phyloP scores from a whole-genome alignment of 371 early-diverging fungal species.

The Mortierella sp. region DNA sequence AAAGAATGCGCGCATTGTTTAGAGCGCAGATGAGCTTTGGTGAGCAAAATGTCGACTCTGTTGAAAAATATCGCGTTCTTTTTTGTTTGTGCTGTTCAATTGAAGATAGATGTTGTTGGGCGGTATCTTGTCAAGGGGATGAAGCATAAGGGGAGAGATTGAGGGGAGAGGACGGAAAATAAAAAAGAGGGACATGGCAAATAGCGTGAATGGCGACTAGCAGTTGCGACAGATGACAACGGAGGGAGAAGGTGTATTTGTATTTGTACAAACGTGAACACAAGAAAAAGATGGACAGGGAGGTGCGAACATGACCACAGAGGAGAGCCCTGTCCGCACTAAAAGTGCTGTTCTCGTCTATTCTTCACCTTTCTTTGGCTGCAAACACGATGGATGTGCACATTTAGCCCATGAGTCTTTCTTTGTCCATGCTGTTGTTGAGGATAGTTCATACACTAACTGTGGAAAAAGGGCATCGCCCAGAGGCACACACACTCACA shows the following conservation, averaged over 20 bases:
- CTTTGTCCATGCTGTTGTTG: background rate
- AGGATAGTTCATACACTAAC: background rate
- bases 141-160: background rate
- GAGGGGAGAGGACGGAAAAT: slow-evolving; percentile 3
- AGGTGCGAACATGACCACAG: slow-evolving; percentile 2
- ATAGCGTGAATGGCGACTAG: background rate
- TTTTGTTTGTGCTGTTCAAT: background rate
- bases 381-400: background rate
- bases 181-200: background rate
- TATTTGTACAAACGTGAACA: background rate
- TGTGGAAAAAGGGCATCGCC: background rate
- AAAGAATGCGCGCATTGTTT: slow-evolving; percentile 38
- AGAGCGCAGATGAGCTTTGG: slow-evolving; percentile 2
- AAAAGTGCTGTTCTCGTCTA: background rate
- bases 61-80: slow-evolving; percentile 1
- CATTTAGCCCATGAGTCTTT: background rate
- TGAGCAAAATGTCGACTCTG: background rate
- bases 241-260: background rate
- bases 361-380: background rate
- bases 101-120: background rate
- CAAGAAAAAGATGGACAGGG: background rate
- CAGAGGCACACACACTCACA: background rate
- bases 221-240: background rate
- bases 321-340: slow-evolving; percentile 1
- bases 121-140: background rate